Percentiles rank a stretch among this genome's conserved stretches.
Conservation (phyloP, 345 rosid genomes). For the Eucalyptus lansdowneana region DNA sequence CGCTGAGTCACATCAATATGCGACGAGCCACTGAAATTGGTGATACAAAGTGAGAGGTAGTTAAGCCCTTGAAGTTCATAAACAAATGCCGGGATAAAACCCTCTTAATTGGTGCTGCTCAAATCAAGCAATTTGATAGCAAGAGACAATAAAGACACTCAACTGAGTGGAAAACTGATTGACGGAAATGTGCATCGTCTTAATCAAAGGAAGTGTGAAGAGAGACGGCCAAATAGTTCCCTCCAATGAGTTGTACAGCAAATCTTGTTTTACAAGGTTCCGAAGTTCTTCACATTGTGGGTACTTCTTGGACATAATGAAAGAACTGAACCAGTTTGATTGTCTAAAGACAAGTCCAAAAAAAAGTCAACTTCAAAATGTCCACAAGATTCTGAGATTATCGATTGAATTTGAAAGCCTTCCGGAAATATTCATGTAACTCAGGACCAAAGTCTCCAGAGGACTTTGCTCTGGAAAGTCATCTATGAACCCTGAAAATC, state of each 20-base stretch:
- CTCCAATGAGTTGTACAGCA: conserved; percentile 5
- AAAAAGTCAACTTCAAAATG: conserved; percentile 2
- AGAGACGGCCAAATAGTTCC: conserved; percentile 11
- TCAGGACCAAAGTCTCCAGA: conserved; percentile 4
- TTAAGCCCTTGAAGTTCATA: conserved; percentile 1
- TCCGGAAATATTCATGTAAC: conserved; percentile 7
- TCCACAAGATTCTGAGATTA: neutral
- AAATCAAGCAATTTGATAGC: conserved; percentile 9
- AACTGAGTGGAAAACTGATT: conserved; percentile 9
- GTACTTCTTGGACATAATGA: neutral
- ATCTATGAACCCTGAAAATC: conserved; percentile 5
- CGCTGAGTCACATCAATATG: conserved; percentile 1
- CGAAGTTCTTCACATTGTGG: conserved; percentile 2
- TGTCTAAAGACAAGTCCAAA: conserved; percentile 18
- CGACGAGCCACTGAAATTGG: conserved; percentile 23
- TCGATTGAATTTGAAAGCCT: conserved; percentile 14
- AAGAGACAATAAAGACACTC: neutral
- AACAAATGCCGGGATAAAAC: neutral
- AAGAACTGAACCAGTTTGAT: conserved; percentile 7
- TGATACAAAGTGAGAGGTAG: conserved; percentile 12
- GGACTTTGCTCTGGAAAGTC: neutral
- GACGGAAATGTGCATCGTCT: neutral
- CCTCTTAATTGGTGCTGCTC: conserved; percentile 15
- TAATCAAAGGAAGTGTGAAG: neutral
- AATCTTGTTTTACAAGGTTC: conserved; percentile 7